phyloP scores from a whole-genome alignment of 2,329 filamentous ascomycete species.

The Cladosporium halotolerans region DNA sequence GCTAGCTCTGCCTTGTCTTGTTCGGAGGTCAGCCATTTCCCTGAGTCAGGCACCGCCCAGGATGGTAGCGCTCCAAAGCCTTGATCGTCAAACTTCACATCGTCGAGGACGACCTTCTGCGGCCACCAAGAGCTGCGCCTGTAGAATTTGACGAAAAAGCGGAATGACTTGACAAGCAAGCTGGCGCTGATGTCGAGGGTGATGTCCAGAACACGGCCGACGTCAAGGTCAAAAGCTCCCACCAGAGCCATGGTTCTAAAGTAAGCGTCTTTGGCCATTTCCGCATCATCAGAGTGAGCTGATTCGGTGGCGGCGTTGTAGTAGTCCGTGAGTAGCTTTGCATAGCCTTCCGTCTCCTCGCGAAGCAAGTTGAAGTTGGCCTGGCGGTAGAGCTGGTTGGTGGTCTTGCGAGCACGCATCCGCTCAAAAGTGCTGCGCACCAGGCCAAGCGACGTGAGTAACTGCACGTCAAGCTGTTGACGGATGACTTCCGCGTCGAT shows the following conservation, averaged over 20 bases:
- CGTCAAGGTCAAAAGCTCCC: constrained; percentile 93
- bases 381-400: constrained; percentile 88
- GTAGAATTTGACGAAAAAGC: constrained; percentile 91
- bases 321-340: constrained; percentile 90
- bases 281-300: constrained; percentile 67
- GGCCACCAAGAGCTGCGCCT: constrained; percentile 97
- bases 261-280: constrained; percentile 76
- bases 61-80: constrained; percentile 65
- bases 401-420: constrained; percentile 81
- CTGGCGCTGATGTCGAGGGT: constrained; percentile 93
- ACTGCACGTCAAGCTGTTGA: constrained; percentile 69
- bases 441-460: constrained; percentile 70
- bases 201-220: constrained; percentile 88
- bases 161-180: constrained; percentile 83
- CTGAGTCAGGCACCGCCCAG: constrained; percentile 74
- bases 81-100: constrained; percentile 42
- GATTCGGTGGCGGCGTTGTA: constrained; percentile 74
- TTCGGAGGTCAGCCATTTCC: constrained; percentile 57
- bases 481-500: constrained; percentile 70
- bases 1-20: constrained; percentile 59
- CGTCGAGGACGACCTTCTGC: constrained; percentile 51
- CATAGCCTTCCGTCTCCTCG: constrained; percentile 94
- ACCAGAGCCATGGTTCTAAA: constrained; percentile 91
- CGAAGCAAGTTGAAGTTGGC: constrained; percentile 93
- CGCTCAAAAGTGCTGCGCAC: constrained; percentile 79